Conservation (phyloP, 768 basidiomycete species). For the Crucibulum laeve region DNA sequence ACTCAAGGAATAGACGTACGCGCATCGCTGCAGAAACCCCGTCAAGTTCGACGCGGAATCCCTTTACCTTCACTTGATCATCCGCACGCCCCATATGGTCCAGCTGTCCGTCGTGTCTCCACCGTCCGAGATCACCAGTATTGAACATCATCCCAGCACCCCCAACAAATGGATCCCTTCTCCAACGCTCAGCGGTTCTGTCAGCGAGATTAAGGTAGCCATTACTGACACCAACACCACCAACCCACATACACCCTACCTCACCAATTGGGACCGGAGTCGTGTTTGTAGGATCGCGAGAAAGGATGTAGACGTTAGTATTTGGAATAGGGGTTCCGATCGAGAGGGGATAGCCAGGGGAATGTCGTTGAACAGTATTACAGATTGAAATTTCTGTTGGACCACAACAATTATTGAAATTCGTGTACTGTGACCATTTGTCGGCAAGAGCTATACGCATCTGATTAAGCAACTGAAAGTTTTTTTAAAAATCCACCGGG, state of each 20-base stretch:
- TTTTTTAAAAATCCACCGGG: background rate
- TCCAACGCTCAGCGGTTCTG: constrained; percentile 32
- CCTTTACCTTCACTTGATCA: constrained; percentile 49
- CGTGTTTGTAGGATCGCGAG: constrained; percentile 6
- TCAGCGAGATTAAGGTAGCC: constrained; percentile 24
- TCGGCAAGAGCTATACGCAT: constrained; percentile 27
- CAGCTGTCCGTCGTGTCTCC: constrained; percentile 23
- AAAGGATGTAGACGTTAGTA: constrained; percentile 34
- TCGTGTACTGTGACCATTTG: constrained; percentile 35
- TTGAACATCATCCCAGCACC: constrained; percentile 40
- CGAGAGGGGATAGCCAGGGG: constrained; percentile 29
- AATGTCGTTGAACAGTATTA: constrained; percentile 46
- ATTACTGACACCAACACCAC: constrained; percentile 27
- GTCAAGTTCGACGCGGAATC: constrained; percentile 47
- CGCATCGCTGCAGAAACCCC: constrained; percentile 43
- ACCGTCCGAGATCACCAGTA: constrained; percentile 36
- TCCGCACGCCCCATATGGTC: constrained; percentile 29
- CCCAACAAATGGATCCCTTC: constrained; percentile 36
- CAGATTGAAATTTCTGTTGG: constrained; percentile 55
- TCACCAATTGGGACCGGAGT: constrained; percentile 11
- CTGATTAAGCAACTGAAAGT: background rate
- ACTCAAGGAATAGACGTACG: constrained; percentile 8
- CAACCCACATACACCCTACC: constrained; percentile 39
- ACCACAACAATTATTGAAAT: constrained; percentile 49
- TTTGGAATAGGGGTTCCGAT: constrained; percentile 52